Evolutionary conservation across 2,329 filamentous ascomycete genomes (phyloP).

Genomic region (Neofusicoccum ribis): DNA sequence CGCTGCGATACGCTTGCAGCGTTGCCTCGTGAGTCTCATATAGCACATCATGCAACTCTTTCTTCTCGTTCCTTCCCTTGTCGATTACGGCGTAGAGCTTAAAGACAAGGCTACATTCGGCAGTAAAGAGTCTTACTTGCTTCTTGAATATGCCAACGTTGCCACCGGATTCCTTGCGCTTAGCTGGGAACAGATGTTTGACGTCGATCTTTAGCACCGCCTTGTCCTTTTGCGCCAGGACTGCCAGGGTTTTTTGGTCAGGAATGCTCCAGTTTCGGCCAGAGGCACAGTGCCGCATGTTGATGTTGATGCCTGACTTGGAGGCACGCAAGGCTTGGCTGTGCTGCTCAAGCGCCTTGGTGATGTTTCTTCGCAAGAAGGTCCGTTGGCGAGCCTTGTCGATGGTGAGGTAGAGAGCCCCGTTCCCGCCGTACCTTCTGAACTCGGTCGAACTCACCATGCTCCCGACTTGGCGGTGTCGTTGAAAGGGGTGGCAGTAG

Average conservation of each 20-base stretch:
- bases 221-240: constrained; percentile 14
- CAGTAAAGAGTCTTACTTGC: not conserved
- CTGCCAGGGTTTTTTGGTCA: constrained; percentile 30
- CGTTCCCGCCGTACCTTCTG: constrained; percentile 27
- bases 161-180: not conserved
- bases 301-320: not conserved
- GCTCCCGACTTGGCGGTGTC: constrained; percentile 21
- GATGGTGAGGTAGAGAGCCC: constrained; percentile 30
- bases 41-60: constrained; percentile 30
- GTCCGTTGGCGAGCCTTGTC: constrained; percentile 24
- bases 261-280: constrained; percentile 29
- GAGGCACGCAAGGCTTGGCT: constrained; percentile 20
- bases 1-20: not conserved
- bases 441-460: constrained; percentile 27
- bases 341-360: constrained; percentile 25
- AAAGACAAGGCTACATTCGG: constrained; percentile 11
- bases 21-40: constrained; percentile 24
- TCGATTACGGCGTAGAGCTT: constrained; percentile 25
- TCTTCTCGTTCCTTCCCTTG: constrained; percentile 20
- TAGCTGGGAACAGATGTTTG: not conserved
- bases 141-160: not conserved
- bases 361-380: constrained; percentile 32
- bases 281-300: not conserved
- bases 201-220: constrained; percentile 25
- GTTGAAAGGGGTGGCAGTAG: not conserved